phyloP scores from a whole-genome alignment of 768 basidiomycete genomes.

The Mycena amicta region DNA sequence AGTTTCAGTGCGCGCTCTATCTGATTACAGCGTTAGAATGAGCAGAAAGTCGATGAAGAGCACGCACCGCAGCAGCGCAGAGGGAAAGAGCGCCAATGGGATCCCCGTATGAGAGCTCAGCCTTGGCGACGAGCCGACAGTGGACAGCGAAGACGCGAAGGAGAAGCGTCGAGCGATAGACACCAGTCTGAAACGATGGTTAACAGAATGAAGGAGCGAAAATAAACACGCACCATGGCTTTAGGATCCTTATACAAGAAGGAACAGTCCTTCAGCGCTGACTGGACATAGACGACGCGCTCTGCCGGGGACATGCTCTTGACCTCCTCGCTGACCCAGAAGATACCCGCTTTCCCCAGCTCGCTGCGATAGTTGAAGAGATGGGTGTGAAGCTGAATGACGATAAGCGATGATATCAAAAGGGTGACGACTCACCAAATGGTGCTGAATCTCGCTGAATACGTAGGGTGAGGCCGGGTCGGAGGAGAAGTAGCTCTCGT shows the following conservation, averaged over 20 bases:
- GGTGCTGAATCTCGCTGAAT: neutral
- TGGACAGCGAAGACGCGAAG: neutral
- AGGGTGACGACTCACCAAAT: neutral
- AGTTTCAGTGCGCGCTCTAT: constrained; percentile 3
- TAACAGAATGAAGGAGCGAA: neutral
- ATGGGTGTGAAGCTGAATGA: neutral
- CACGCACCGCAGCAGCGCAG: neutral
- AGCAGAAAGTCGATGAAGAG: too few species aligned
- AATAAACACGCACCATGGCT: neutral
- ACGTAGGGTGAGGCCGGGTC: neutral
- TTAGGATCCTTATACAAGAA: constrained; percentile 2
- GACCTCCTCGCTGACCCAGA: neutral
- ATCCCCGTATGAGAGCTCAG: neutral
- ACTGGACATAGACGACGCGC: neutral
- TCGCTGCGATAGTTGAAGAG: neutral
- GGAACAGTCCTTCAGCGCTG: neutral
- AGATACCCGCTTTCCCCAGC: neutral
- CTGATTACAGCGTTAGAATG: too few species aligned
- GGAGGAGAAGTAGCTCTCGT: neutral
- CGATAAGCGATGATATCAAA: neutral
- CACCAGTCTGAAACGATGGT: neutral
- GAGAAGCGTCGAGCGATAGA: neutral
- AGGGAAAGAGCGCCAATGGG: constrained; percentile 3
- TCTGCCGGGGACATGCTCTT: neutral
- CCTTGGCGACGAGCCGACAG: neutral